Conservation (phyloP, 805 yeast species). For the Nakazawaea ernobii region DNA sequence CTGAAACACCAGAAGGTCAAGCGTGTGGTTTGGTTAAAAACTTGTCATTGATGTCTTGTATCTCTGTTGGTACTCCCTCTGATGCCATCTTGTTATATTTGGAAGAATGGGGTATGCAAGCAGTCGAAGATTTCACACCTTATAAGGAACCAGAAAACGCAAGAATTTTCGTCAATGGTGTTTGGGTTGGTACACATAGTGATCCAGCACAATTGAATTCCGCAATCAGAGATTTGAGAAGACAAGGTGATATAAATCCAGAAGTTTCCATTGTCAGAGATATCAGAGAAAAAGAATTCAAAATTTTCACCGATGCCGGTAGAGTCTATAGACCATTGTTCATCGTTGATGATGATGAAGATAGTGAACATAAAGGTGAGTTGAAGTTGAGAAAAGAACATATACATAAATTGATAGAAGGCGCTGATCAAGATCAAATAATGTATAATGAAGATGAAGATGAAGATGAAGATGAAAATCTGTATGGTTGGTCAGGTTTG, state of each 20-base stretch:
- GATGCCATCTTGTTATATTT: constrained; percentile 88
- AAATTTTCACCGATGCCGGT: constrained; percentile 97
- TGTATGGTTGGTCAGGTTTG: constrained; percentile 79
- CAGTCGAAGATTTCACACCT: constrained; percentile 92
- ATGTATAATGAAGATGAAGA: constrained; percentile 41
- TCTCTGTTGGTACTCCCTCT: constrained; percentile 96
- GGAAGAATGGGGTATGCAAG: constrained; percentile 99
- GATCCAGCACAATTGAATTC: constrained; percentile 91
- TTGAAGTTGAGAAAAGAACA: constrained; percentile 82
- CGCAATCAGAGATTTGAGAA: constrained; percentile 84
- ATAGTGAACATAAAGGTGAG: constrained; percentile 65
- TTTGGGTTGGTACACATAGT: constrained; percentile 98
- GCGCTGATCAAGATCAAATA: constrained; percentile 58
- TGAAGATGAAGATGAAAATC: constrained; percentile 36
- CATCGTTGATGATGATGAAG: constrained; percentile 82
- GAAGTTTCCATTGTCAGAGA: constrained; percentile 97
- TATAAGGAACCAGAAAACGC: constrained; percentile 88
- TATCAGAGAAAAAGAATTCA: constrained; percentile 93
- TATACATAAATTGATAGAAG: constrained; percentile 58
- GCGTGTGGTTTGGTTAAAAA: constrained; percentile 99
- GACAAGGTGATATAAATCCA: constrained; percentile 92
- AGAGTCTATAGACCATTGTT: constrained; percentile 96
- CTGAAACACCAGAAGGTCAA: constrained; percentile 99
- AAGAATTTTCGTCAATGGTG: constrained; percentile 95
- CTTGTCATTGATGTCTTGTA: constrained; percentile 92